A percentile compares a stretch with the other conserved stretches of the same genome.
Conservation (phyloP, 78 protist species). For the Isochrysis galbana region DNA sequence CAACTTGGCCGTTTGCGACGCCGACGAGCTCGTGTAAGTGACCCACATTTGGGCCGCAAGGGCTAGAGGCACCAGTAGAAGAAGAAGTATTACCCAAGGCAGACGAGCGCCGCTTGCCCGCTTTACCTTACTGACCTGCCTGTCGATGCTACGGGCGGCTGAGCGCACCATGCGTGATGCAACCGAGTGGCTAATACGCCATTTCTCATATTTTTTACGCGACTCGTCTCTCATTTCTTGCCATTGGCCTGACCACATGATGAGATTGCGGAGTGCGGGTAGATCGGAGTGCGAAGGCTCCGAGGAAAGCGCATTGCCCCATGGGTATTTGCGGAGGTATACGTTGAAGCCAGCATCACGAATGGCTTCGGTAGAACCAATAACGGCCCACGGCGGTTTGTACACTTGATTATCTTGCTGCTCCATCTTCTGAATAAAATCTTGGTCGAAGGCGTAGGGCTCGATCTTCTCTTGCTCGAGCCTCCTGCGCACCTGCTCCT, state of each 20-base stretch:
- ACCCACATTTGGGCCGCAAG: no score
- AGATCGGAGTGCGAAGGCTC: not conserved
- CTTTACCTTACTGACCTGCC: no score
- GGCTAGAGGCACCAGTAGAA: no score
- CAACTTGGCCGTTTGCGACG: no score
- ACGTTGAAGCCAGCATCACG: not conserved
- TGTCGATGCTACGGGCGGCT: no score
- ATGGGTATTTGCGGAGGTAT: not conserved
- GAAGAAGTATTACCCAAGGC: no score
- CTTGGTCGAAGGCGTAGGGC: not conserved
- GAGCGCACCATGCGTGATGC: no score
- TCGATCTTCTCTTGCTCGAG: not conserved
- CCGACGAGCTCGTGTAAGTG: no score
- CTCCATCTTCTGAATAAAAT: not conserved
- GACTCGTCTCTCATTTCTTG: not conserved
- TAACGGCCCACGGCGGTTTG: not conserved
- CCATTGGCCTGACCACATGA: not conserved
- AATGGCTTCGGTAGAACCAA: not conserved
- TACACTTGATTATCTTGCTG: not conserved
- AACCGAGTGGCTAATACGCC: no score
- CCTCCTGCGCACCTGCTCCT: not conserved
- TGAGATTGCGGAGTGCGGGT: not conserved
- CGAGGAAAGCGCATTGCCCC: not conserved
- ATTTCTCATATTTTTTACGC: not conserved
- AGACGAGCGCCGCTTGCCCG: no score